Conservation (phyloP, 164 flowering plant genomes). For the Vitis amurensis region DNA sequence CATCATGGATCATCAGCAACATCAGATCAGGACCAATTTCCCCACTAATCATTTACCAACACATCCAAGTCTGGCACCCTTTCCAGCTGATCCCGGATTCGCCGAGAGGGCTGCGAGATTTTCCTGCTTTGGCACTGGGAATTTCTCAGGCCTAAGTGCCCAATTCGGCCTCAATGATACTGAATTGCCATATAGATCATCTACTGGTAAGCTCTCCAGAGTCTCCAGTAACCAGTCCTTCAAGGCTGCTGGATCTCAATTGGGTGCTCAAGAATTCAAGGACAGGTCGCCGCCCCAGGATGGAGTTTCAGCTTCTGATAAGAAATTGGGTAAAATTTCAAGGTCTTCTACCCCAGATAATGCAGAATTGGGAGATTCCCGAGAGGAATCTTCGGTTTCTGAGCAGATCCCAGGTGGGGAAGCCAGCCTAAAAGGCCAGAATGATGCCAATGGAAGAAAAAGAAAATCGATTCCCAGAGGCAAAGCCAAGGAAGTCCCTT, state of each 20-base stretch:
- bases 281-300: constrained; percentile 7
- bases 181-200: constrained; percentile 36
- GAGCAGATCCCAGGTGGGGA: constrained; percentile 40
- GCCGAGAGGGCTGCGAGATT: constrained; percentile 83
- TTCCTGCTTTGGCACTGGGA: constrained; percentile 65
- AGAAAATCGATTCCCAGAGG: constrained; percentile 43
- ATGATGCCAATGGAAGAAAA: constrained; percentile 39
- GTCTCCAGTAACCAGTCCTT: constrained; percentile 57
- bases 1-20: constrained; percentile 45
- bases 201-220: constrained; percentile 44
- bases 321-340: constrained; percentile 7
- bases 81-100: constrained; percentile 76
- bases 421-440: constrained; percentile 16
- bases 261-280: constrained; percentile 17
- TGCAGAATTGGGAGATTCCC: constrained; percentile 28
- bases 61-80: constrained; percentile 42
- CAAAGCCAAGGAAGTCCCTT: constrained; percentile 38
- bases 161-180: constrained; percentile 34
- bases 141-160: constrained; percentile 32
- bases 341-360: constrained; percentile 19
- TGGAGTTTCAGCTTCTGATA: constrained; percentile 19
- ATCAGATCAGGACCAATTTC: constrained; percentile 20
- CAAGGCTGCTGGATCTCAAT: constrained; percentile 42
- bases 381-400: constrained; percentile 59
- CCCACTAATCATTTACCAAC: constrained; percentile 22